Conservation (phyloP, 2,329 filamentous ascomycete species). For the Colletotrichum caudatum region DNA sequence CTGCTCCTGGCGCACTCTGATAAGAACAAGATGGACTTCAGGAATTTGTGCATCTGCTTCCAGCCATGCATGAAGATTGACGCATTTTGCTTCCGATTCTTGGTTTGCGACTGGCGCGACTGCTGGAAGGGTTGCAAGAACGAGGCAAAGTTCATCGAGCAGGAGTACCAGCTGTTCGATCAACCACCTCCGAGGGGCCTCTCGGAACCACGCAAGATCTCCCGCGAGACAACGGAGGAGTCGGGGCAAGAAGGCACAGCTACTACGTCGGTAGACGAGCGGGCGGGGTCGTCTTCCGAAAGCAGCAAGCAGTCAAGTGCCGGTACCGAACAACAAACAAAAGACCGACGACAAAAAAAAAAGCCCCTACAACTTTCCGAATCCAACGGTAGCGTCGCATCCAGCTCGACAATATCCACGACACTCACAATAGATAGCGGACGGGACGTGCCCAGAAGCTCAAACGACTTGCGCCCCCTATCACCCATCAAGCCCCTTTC, state of each 20-base stretch:
- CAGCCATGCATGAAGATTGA: conserved; percentile 98
- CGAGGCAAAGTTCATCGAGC: conserved; percentile 82
- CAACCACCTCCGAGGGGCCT: conserved; percentile 67
- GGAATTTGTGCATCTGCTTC: conserved; percentile 96
- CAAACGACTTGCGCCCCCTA: conserved; percentile 65
- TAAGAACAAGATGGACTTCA: conserved; percentile 98
- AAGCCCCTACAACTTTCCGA: conserved; percentile 56
- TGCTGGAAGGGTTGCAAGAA: conserved; percentile 98
- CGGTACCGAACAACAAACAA: conserved; percentile 47
- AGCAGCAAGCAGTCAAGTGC: conserved; percentile 67
- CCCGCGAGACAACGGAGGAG: conserved; percentile 36
- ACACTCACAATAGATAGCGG: conserved; percentile 61
- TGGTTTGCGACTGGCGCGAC: conserved; percentile 94
- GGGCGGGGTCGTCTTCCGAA: conserved; percentile 69
- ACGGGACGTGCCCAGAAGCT: conserved; percentile 51
- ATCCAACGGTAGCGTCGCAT: conserved; percentile 58
- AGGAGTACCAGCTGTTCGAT: conserved; percentile 73
- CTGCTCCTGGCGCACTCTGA: conserved; percentile 90
- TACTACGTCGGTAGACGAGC: conserved; percentile 46
- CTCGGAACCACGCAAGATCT: conserved; percentile 48
- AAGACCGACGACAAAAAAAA: conserved; percentile 56
- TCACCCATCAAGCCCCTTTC: conserved; percentile 76
- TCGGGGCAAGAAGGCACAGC: conserved; percentile 42
- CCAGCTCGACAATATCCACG: conserved; percentile 59
- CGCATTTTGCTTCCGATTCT: conserved; percentile 92